Conservation (phyloP, 208 protist species). For the Wallacemonas sp. region DNA sequence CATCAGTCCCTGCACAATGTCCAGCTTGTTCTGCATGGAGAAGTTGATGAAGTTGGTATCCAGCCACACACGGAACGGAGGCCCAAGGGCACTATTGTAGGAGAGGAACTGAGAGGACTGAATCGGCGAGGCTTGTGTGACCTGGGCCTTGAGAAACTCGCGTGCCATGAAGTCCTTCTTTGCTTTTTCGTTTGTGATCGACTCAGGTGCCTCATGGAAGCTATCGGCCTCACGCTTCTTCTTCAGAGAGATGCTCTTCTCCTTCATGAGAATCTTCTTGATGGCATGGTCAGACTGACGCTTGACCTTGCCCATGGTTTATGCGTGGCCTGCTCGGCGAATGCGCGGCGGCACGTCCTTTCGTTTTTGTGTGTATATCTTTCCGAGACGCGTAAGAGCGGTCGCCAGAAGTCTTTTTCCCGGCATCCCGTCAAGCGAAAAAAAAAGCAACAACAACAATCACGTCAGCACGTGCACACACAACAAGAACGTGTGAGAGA, state of each 20-base stretch:
- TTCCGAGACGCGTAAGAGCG: conserved; percentile 19
- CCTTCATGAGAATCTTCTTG: conserved; percentile 92
- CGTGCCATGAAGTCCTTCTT: conserved; percentile 70
- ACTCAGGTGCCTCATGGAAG: conserved; percentile 42
- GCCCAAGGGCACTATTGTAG: conserved; percentile 97
- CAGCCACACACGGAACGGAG: conserved; percentile 98
- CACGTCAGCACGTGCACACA: conserved; percentile 17
- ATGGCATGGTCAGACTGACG: conserved; percentile 67
- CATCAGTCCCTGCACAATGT: conserved; percentile 98
- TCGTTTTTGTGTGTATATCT: conserved; percentile 1
- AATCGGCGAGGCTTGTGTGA: conserved; percentile 61
- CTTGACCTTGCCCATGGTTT: conserved; percentile 87
- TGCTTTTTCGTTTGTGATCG: conserved; percentile 29
- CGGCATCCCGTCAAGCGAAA: background rate
- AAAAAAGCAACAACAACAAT: conserved; percentile 13
- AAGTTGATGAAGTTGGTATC: conserved; percentile 99
- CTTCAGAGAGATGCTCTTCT: conserved; percentile 80
- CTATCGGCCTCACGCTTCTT: conserved; percentile 88
- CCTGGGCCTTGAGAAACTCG: conserved; percentile 54
- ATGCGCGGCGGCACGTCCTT: background rate
- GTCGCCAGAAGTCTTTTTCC: too few relatives aligned
- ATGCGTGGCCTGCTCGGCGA: background rate
- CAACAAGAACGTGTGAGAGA: conserved; percentile 8
- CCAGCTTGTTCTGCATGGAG: conserved; percentile 99
- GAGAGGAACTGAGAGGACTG: conserved; percentile 94